Conservation (phyloP, 1,139 yeast species). For the Taphrina deformans region DNA sequence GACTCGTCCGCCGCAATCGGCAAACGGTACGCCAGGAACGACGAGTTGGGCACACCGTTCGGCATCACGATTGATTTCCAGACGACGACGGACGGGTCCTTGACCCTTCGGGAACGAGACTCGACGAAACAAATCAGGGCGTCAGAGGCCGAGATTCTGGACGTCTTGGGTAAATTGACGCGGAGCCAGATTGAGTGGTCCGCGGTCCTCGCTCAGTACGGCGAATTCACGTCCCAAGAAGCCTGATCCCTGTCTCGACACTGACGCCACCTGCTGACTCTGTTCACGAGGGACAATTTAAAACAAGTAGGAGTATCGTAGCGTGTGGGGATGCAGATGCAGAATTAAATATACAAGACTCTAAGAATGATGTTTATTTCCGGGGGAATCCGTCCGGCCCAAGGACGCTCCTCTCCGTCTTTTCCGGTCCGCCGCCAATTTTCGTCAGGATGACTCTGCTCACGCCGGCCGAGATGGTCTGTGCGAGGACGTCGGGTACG, state of each 20-base stretch:
- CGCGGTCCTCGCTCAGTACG: slow-evolving; percentile 35
- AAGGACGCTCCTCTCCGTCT: slow-evolving; percentile 33
- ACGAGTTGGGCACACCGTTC: slow-evolving; percentile 98
- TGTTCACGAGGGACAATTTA: no score
- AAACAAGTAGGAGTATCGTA: no score
- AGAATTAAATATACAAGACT: not conserved
- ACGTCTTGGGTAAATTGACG: slow-evolving; percentile 59
- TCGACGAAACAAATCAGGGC: slow-evolving; percentile 98
- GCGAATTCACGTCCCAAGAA: slow-evolving; percentile 33
- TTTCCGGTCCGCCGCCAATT: slow-evolving; percentile 79
- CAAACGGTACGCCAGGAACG: slow-evolving; percentile 97
- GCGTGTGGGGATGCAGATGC: not conserved
- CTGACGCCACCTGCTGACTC: no score
- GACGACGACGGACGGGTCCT: slow-evolving; percentile 72
- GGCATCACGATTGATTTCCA: slow-evolving; percentile 98
- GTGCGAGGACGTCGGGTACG: slow-evolving; percentile 67
- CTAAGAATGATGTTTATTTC: no score
- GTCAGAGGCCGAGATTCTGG: slow-evolving; percentile 69
- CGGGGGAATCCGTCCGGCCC: slow-evolving; percentile 35
- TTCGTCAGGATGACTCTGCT: slow-evolving; percentile 77
- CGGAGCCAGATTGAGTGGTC: slow-evolving; percentile 33
- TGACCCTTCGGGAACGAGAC: slow-evolving; percentile 97
- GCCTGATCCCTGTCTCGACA: not conserved
- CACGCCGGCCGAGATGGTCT: slow-evolving; percentile 69
- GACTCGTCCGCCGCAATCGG: slow-evolving; percentile 98